Conservation (phyloP, 2,329 filamentous ascomycete species). For the Colletotrichum chlorophyti region DNA sequence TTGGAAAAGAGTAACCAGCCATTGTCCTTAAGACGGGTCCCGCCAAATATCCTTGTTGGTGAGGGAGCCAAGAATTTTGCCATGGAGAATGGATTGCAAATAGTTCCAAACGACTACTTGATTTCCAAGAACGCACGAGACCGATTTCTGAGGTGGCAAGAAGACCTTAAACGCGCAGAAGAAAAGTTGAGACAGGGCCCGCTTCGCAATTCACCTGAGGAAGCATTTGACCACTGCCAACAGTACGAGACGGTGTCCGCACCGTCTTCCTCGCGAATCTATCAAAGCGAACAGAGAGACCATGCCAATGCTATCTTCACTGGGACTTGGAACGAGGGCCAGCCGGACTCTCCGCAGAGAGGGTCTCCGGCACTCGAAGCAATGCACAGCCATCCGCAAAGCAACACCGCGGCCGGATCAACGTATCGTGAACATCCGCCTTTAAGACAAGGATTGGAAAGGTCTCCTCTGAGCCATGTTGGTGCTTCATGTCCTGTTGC, state of each 20-base stretch:
- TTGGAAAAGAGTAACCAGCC: constrained; percentile 78
- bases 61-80: constrained; percentile 89
- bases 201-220: constrained; percentile 33
- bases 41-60: constrained; percentile 89
- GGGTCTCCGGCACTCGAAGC: constrained; percentile 31
- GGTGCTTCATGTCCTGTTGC: constrained; percentile 26
- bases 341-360: constrained; percentile 61
- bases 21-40: constrained; percentile 85
- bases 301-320: constrained; percentile 62
- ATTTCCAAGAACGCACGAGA: constrained; percentile 82
- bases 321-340: constrained; percentile 69
- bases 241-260: constrained; percentile 41
- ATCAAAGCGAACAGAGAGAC: constrained; percentile 43
- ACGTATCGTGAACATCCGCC: constrained; percentile 6
- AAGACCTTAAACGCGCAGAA: constrained; percentile 73
- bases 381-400: background rate
- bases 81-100: constrained; percentile 74
- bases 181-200: constrained; percentile 42
- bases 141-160: constrained; percentile 79
- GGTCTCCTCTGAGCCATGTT: constrained; percentile 35
- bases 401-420: background rate
- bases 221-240: constrained; percentile 22
- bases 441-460: constrained; percentile 31
- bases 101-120: constrained; percentile 77
- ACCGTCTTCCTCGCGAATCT: background rate